These are phyloP conservation scores for Pholiota microspora DNA, from an alignment of 768 basidiomycete genomes.

Conservation along the genomic window DNA sequence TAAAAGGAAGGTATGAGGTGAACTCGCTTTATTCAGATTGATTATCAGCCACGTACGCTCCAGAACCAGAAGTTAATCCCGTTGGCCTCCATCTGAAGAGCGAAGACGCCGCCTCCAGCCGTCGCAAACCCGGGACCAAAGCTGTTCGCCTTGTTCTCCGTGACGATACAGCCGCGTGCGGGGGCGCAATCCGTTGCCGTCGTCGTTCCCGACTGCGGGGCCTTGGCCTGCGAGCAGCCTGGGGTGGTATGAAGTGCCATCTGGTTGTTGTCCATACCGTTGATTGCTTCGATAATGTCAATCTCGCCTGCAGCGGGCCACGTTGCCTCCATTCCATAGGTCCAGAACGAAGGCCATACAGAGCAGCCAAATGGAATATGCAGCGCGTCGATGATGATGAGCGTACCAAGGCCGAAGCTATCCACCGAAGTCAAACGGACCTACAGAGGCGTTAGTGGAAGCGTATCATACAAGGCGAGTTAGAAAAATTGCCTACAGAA, in stretches of 20 bases:
- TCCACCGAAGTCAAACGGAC: background rate
- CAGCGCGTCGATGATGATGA: background rate
- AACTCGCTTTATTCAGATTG: background rate
- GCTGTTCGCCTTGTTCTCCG: slow-evolving; percentile 56
- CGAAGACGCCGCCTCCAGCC: slow-evolving; percentile 75
- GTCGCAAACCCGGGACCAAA: slow-evolving; percentile 67
- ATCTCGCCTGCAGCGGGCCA: background rate
- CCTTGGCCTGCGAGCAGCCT: slow-evolving; percentile 33
- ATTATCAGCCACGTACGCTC: slow-evolving; percentile 32
- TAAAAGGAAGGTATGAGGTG: background rate
- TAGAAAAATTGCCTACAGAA: background rate
- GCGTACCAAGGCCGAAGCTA: background rate
- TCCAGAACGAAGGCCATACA: slow-evolving; percentile 4
- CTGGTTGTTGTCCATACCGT: slow-evolving; percentile 59
- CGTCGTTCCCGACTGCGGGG: slow-evolving; percentile 45
- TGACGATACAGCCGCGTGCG: slow-evolving; percentile 68
- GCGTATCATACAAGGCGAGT: background rate
- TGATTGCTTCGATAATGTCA: slow-evolving; percentile 1
- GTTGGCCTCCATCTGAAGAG: slow-evolving; percentile 64
- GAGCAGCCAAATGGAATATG: slow-evolving; percentile 4
- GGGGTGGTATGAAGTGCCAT: slow-evolving; percentile 72
- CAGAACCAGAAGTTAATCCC: slow-evolving; percentile 44
- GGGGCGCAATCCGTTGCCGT: slow-evolving; percentile 54
- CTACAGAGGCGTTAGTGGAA: background rate
- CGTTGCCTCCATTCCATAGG: background rate